These are phyloP conservation scores for Euphrasia arctica DNA, from an alignment of 305 asterid species.

Conservation along the genomic window DNA sequence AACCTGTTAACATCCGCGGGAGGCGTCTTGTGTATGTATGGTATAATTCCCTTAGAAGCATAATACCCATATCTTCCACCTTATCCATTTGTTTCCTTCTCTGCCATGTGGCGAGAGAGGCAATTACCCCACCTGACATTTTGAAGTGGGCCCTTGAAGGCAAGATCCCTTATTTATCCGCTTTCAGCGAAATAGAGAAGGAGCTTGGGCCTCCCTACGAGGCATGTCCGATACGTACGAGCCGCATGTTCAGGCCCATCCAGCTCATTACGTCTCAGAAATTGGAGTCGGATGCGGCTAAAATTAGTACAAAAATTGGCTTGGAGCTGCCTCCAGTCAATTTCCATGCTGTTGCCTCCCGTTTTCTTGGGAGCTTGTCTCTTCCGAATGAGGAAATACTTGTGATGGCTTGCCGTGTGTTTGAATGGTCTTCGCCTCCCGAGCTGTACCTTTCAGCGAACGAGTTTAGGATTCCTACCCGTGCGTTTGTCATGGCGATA, in stretches of 20 bases:
- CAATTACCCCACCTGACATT: conserved; percentile 66
- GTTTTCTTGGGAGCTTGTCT: conserved; percentile 49
- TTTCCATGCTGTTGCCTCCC: conserved; percentile 68
- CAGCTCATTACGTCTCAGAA: conserved; percentile 50
- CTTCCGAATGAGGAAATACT: conserved; percentile 57
- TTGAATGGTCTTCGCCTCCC: conserved; percentile 75
- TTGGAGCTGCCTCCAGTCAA: conserved; percentile 75
- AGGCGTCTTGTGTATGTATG: conserved; percentile 58
- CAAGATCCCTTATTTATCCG: conserved; percentile 78
- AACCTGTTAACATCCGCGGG: conserved; percentile 62
- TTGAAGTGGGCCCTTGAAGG: conserved; percentile 78
- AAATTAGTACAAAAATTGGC: conserved; percentile 53
- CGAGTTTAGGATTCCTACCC: conserved; percentile 59
- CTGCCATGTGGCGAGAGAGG: conserved; percentile 79
- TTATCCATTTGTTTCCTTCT: conserved; percentile 68
- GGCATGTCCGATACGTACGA: conserved; percentile 55
- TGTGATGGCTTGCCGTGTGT: conserved; percentile 54
- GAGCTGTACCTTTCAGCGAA: conserved; percentile 61
- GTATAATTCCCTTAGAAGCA: conserved; percentile 49
- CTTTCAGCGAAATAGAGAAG: conserved; percentile 58
- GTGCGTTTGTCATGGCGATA: conserved; percentile 73
- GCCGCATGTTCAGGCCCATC: conserved; percentile 68
- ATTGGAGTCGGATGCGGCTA: conserved; percentile 68
- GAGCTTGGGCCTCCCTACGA: conserved; percentile 50
- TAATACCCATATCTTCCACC: conserved; percentile 52